Percentiles rank a stretch among this genome's conserved stretches.
These are phyloP conservation scores for Boletus mariae DNA, from an alignment of 1,284 basidiomycete species.

Conservation along the genomic window DNA sequence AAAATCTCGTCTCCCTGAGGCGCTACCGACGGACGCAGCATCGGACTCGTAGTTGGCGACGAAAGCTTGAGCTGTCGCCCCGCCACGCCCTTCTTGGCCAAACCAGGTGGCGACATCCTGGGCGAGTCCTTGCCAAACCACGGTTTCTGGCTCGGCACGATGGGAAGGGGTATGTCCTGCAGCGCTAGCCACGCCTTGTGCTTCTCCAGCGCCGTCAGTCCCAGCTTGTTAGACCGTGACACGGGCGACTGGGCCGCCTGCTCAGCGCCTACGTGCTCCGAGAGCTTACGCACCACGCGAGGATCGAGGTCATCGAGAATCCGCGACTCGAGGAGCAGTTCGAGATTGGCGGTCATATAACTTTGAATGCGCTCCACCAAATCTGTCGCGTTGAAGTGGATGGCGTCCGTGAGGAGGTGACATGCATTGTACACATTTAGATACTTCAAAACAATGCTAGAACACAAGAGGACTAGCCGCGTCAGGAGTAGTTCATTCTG, in stretches of 20 bases:
- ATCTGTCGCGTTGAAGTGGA: slow-evolving; percentile 70
- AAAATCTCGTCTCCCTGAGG: slow-evolving; percentile 50
- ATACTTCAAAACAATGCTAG: slow-evolving; percentile 66
- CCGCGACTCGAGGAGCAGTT: slow-evolving; percentile 80
- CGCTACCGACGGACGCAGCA: no score
- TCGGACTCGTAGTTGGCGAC: slow-evolving; percentile 14
- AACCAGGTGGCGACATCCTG: slow-evolving; percentile 20
- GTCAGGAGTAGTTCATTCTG: slow-evolving; percentile 90
- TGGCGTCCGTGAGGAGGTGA: slow-evolving; percentile 80
- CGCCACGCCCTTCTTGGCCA: slow-evolving; percentile 32
- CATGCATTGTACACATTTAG: slow-evolving; percentile 78
- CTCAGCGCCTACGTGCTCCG: slow-evolving; percentile 52
- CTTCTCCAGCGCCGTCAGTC: slow-evolving; percentile 59
- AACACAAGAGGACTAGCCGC: slow-evolving; percentile 82
- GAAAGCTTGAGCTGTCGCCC: slow-evolving; percentile 3
- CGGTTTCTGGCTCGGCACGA: slow-evolving; percentile 44
- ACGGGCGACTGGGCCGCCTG: slow-evolving; percentile 71
- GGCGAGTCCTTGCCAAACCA: slow-evolving; percentile 21
- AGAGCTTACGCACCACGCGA: slow-evolving; percentile 67
- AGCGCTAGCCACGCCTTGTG: slow-evolving; percentile 75
- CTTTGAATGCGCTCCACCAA: slow-evolving; percentile 75
- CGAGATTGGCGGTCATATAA: slow-evolving; percentile 84
- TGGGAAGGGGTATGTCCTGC: slow-evolving; percentile 76
- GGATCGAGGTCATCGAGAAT: slow-evolving; percentile 76
- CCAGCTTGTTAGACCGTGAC: slow-evolving; percentile 55